Evolutionary conservation across 306 rosid genomes (phyloP), one percentile per base, ranked within the genome.

Genomic region (Oxytropis ochrocephala): DNA sequence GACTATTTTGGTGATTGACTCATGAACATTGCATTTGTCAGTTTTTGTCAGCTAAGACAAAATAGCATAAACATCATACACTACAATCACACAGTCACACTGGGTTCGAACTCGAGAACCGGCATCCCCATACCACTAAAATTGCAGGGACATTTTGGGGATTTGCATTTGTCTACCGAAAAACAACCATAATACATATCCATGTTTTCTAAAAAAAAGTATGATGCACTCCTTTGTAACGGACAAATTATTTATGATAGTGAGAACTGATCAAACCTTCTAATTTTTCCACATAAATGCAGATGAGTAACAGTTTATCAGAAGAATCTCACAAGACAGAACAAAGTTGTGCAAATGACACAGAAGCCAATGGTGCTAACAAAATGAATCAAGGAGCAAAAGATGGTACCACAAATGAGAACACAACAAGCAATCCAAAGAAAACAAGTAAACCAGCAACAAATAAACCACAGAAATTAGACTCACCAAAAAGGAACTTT

Each of bases 231-330:
- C 0, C 33, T 51, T 43, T 47, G 14, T 55, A n/a, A 74, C 18
- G 0, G 29, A 11, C 6, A 58, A 56, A 11, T 29, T 44, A 55
- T 39, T 44, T 55, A 21, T 21, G 35, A 6, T 29, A 53, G 8
- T 64, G 70, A 7, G n/a, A 58, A 66, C 11, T 84, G 50, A 81
- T 79, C 10, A 75, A 62, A 39, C 55, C 27, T 44, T 69, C 8
- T 59, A 30, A 60, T 70, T 68, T 70, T 64, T 36, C 42, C 68
- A 14, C 48, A 12, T 66, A 27, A 66, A 64, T 70, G 81, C 78
- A 83, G 96, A 75, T 59, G 70, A 77, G 64, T 49, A 4, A 30
- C 41, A 49, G 13, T 62, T 58, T 29, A 11, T 52, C 75, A 24
- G 69, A 68, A 63, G 80, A 81, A 44, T 10, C 56, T 30, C 64